These are phyloP conservation scores for Dactylellina leptospora DNA, from an alignment of 2,329 filamentous ascomycete species.

Conservation along the genomic window DNA sequence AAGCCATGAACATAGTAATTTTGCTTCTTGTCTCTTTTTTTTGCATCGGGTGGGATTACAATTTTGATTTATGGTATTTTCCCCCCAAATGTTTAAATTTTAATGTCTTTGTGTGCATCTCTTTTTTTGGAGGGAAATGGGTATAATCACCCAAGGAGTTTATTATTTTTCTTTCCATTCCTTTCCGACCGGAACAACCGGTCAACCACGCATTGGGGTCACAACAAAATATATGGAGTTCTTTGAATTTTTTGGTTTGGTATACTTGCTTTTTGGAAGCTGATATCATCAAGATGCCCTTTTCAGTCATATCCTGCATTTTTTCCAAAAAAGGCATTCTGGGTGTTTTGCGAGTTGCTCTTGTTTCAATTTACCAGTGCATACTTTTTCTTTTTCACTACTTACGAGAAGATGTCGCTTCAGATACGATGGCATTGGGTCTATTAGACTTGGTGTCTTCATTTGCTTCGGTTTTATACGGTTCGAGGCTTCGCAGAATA, in stretches of 20 bases:
- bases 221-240: slow-evolving; percentile 48
- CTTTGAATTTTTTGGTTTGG: slow-evolving; percentile 7
- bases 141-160: slow-evolving; percentile 10
- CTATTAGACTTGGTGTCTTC: not conserved
- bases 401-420: not conserved
- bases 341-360: not conserved
- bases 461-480: not conserved
- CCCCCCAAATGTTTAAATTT: not conserved
- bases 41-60: slow-evolving; percentile 36
- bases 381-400: not conserved
- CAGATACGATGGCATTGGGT: not conserved
- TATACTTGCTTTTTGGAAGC: slow-evolving; percentile 14
- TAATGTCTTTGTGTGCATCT: slow-evolving; percentile 20
- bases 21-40: not conserved
- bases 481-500: not conserved
- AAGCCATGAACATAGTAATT: not conserved
- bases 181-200: slow-evolving; percentile 1
- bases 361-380: not conserved
- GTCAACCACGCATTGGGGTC: slow-evolving; percentile 25
- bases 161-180: slow-evolving; percentile 14
- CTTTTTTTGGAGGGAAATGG: not conserved
- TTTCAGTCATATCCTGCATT: slow-evolving; percentile 18
- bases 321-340: slow-evolving; percentile 11
- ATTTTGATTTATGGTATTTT: slow-evolving; percentile 12
- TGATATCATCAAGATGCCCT: not conserved